phyloP scores from a whole-genome alignment of 106 monocot genomes.

The Dioscorea dumetorum region DNA sequence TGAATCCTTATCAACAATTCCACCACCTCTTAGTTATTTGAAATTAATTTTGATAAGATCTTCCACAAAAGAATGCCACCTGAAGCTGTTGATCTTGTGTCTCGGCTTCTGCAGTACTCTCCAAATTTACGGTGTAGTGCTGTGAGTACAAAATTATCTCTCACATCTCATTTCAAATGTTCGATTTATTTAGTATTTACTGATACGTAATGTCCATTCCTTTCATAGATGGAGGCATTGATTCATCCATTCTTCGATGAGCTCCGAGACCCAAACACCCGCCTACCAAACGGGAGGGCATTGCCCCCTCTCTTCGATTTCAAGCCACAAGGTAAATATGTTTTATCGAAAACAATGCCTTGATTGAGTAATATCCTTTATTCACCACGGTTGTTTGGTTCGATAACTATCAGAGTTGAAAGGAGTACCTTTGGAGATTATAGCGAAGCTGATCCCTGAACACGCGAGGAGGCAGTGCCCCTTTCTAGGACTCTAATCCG shows the following conservation, averaged over 20 bases:
- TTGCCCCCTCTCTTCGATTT: slow-evolving; percentile 33
- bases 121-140: slow-evolving; percentile 62
- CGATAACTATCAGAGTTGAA: slow-evolving; percentile 39
- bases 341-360: background rate
- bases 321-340: slow-evolving; percentile 26
- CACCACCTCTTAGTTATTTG: no score
- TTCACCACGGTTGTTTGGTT: background rate
- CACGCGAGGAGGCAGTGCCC: slow-evolving; percentile 65
- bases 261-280: slow-evolving; percentile 48
- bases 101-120: slow-evolving; percentile 70
- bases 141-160: slow-evolving; percentile 26
- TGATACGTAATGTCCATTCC: background rate
- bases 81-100: slow-evolving; percentile 65
- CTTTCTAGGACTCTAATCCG: slow-evolving; percentile 34
- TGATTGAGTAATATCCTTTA: background rate
- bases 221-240: slow-evolving; percentile 41
- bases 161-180: background rate
- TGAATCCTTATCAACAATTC: no score
- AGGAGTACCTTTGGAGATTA: background rate
- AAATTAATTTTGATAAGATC: slow-evolving; percentile 19
- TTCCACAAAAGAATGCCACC: slow-evolving; percentile 64
- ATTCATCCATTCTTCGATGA: slow-evolving; percentile 13
- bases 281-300: slow-evolving; percentile 50
- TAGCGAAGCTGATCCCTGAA: slow-evolving; percentile 49
- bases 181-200: background rate